These are phyloP conservation scores for Xylariaceae sp. DNA, from an alignment of 2,329 filamentous ascomycete species.

Conservation along the genomic window DNA sequence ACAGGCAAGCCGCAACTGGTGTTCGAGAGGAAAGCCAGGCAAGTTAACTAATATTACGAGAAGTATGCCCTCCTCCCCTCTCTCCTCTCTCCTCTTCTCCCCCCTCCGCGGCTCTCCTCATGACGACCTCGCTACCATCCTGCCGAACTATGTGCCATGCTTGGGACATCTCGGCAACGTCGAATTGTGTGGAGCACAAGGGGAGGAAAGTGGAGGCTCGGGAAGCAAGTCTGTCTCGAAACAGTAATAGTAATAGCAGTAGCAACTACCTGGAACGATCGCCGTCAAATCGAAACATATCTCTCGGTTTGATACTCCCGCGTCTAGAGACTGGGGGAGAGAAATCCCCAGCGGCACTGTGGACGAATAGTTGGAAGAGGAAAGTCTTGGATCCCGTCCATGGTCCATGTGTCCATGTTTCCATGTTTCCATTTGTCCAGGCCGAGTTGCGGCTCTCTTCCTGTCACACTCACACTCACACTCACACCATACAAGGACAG, in stretches of 20 bases:
- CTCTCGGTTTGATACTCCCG: slow-evolving; percentile 9
- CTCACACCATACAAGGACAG: too few relatives aligned
- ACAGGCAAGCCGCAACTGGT: slow-evolving; percentile 6
- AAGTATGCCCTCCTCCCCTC: slow-evolving; percentile 8
- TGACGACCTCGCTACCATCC: slow-evolving; percentile 7
- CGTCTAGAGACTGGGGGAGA: background rate
- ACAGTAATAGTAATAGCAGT: slow-evolving; percentile 14
- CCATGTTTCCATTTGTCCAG: slow-evolving; percentile 7
- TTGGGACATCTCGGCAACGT: slow-evolving; percentile 15
- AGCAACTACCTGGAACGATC: slow-evolving; percentile 14
- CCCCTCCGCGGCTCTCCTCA: slow-evolving; percentile 4
- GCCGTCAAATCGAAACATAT: slow-evolving; percentile 17
- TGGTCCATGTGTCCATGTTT: too few relatives aligned
- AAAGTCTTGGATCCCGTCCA: background rate
- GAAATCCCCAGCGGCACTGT: slow-evolving; percentile 4
- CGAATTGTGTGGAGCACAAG: slow-evolving; percentile 25
- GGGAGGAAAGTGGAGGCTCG: slow-evolving; percentile 26
- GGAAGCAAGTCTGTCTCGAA: slow-evolving; percentile 29
- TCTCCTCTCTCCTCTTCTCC: background rate
- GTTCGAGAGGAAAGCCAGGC: slow-evolving; percentile 13
- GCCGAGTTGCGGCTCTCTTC: slow-evolving; percentile 13
- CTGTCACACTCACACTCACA: slow-evolving; percentile 7
- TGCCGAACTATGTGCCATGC: slow-evolving; percentile 10
- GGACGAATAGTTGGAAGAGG: slow-evolving; percentile 8
- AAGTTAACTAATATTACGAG: slow-evolving; percentile 22